Evolutionary conservation across 352 stramenopile species (phyloP).

Genomic region (Phytophthora nicotianae): DNA sequence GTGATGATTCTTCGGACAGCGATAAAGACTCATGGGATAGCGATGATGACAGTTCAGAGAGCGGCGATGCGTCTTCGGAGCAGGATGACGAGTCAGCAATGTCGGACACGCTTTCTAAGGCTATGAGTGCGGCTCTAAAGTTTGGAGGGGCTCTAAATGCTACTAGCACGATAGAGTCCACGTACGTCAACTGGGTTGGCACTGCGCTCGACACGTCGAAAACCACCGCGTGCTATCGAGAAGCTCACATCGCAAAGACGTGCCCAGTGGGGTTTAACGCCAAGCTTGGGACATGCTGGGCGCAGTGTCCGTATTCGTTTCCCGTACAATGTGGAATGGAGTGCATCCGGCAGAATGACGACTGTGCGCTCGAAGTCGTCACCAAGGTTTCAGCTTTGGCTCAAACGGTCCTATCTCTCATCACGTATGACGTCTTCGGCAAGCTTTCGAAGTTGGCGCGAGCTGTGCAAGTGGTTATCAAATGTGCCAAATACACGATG

Average conservation of each 20-base stretch:
- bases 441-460: slow-evolving; percentile 19
- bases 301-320: slow-evolving; percentile 42
- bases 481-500: slow-evolving; percentile 34
- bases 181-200: slow-evolving; percentile 35
- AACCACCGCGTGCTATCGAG: slow-evolving; percentile 38
- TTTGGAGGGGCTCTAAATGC: slow-evolving; percentile 14
- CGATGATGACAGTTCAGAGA: background rate
- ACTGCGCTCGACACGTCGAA: slow-evolving; percentile 24
- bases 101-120: background rate
- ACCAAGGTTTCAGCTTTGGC: slow-evolving; percentile 17
- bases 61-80: background rate
- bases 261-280: slow-evolving; percentile 26
- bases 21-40: background rate
- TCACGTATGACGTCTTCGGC: slow-evolving; percentile 23
- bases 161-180: slow-evolving; percentile 31
- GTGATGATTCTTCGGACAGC: slow-evolving; percentile 6
- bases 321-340: slow-evolving; percentile 44
- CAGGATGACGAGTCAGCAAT: background rate
- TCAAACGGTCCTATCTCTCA: slow-evolving; percentile 19
- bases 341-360: slow-evolving; percentile 45
- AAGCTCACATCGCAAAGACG: slow-evolving; percentile 33
- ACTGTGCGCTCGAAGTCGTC: slow-evolving; percentile 31
- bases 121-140: slow-evolving; percentile 12
- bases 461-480: slow-evolving; percentile 21
- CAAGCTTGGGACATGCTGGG: slow-evolving; percentile 38